These are phyloP conservation scores for Yamadazyma nakazawae DNA, from an alignment of 805 yeast genomes.

Conservation along the genomic window DNA sequence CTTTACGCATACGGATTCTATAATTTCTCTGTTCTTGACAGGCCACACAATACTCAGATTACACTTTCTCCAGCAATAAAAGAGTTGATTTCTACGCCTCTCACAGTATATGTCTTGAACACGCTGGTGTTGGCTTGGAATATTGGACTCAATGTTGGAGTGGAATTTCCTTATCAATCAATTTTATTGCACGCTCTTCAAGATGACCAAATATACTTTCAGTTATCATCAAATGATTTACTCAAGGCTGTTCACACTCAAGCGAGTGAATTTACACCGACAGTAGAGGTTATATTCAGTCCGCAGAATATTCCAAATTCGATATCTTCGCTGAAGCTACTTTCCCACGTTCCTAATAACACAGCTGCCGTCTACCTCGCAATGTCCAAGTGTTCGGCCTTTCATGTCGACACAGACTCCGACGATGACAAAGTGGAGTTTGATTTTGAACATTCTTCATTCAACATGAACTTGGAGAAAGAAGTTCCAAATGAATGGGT, in stretches of 20 bases:
- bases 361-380: conserved; percentile 25
- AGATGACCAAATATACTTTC: conserved; percentile 25
- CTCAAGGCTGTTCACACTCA: conserved; percentile 1
- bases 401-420: conserved; percentile 29
- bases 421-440: conserved; percentile 17
- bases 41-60: conserved; percentile 15
- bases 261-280: conserved; percentile 3
- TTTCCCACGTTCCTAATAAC: conserved; percentile 4
- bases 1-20: conserved; percentile 37
- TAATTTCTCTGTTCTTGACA: conserved; percentile 14
- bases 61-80: background rate
- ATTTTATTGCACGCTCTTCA: conserved; percentile 33
- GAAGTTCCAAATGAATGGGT: conserved; percentile 12
- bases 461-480: conserved; percentile 11
- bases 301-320: background rate
- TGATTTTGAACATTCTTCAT: conserved; percentile 13
- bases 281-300: background rate
- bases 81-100: background rate
- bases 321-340: background rate
- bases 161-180: conserved; percentile 34
- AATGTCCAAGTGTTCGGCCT: conserved; percentile 35
- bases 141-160: conserved; percentile 18
- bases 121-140: conserved; percentile 33
- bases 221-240: conserved; percentile 24
- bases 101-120: conserved; percentile 32